Percentiles rank a stretch among this genome's conserved stretches.
phyloP scores from a whole-genome alignment of 805 yeast species.

The Kodamaea nitidulidarum region DNA sequence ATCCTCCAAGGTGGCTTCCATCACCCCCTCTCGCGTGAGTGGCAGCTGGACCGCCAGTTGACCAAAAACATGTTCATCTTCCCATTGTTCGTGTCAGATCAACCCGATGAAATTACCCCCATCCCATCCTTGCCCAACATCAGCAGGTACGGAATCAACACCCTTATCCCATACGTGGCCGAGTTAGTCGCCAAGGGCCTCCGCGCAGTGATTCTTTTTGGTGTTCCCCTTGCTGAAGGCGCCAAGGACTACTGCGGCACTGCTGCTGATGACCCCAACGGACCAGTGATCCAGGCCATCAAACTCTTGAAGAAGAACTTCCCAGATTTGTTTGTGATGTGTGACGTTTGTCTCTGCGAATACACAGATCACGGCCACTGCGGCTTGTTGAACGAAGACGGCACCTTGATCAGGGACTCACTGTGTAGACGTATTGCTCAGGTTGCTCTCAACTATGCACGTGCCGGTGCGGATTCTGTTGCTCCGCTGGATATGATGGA shows the following conservation, averaged over 20 bases:
- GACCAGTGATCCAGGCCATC: constrained; percentile 85
- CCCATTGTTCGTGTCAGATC: constrained; percentile 83
- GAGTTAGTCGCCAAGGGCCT: constrained; percentile 76
- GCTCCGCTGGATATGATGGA: constrained; percentile 99
- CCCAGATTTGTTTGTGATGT: constrained; percentile 82
- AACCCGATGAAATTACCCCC: constrained; percentile 69
- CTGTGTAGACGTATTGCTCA: constrained; percentile 85
- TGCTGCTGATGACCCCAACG: constrained; percentile 92
- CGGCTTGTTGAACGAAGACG: constrained; percentile 85
- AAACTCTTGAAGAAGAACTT: constrained; percentile 58
- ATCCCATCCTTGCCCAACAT: constrained; percentile 85
- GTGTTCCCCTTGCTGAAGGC: constrained; percentile 76
- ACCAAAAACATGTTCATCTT: constrained; percentile 87
- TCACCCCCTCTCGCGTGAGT: constrained; percentile 80
- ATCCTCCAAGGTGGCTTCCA: constrained; percentile 91
- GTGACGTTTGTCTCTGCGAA: constrained; percentile 96
- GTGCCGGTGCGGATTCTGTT: constrained; percentile 92
- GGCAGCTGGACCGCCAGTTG: constrained; percentile 87
- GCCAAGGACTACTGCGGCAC: constrained; percentile 80
- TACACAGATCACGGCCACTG: constrained; percentile 98
- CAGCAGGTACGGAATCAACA: constrained; percentile 80
- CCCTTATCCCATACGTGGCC: constrained; percentile 65
- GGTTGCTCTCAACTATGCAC: constrained; percentile 92
- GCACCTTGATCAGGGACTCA: constrained; percentile 68
- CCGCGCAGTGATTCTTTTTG: constrained; percentile 82